phyloP scores from a whole-genome alignment of 306 rosid genomes.

The Cucumis melo region DNA sequence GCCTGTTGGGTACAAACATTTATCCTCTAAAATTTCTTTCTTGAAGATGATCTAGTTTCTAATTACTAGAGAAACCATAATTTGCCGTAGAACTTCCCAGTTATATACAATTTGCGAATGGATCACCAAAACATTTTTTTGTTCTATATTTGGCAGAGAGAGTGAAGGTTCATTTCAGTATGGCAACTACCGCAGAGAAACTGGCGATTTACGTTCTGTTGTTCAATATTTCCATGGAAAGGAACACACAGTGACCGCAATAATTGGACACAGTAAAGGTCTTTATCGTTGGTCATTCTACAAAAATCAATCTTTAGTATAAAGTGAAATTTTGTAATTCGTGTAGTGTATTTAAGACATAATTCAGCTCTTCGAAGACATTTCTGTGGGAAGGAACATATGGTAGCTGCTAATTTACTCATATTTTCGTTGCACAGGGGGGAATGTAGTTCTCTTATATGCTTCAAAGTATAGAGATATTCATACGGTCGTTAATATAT shows the following conservation, averaged over 20 bases:
- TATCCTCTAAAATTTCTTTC: not conserved
- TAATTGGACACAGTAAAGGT: constrained; percentile 94
- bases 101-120: not conserved
- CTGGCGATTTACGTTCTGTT: constrained; percentile 58
- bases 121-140: not conserved
- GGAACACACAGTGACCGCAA: constrained; percentile 34
- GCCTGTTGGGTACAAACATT: not conserved
- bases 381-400: constrained; percentile 32
- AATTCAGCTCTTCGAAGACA: constrained; percentile 7
- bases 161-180: constrained; percentile 77
- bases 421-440: constrained; percentile 49
- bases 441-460: constrained; percentile 69
- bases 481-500: constrained; percentile 47
- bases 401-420: constrained; percentile 2
- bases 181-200: constrained; percentile 78
- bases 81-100: not conserved
- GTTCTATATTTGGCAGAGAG: constrained; percentile 39
- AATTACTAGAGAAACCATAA: not conserved
- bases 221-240: constrained; percentile 45
- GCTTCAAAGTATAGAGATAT: constrained; percentile 65
- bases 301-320: not conserved
- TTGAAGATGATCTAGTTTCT: not conserved
- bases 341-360: not conserved
- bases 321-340: not conserved
- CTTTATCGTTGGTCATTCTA: constrained; percentile 5